Conservation (phyloP, 2,329 filamentous ascomycete species). For the Colletotrichum acutatum region DNA sequence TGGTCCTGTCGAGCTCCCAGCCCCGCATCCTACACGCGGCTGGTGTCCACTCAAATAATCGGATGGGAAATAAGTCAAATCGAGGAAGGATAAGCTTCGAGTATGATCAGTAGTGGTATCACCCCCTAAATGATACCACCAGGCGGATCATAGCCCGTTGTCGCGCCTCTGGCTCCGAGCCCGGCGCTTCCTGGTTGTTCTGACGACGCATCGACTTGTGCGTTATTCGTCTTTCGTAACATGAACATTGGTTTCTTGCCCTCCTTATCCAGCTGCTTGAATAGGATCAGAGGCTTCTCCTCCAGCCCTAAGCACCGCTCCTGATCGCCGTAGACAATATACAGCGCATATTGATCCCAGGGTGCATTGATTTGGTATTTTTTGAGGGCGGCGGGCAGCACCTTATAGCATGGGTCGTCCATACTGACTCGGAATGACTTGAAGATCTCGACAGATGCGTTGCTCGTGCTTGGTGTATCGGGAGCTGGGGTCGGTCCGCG, state of each 20-base stretch:
- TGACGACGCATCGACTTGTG: conserved; percentile 54
- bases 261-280: conserved; percentile 97
- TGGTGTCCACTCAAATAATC: conserved; percentile 13
- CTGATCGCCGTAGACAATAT: conserved; percentile 99
- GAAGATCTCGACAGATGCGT: conserved; percentile 89
- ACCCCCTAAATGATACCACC: conserved; percentile 65
- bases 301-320: conserved; percentile 92
- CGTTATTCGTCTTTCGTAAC: conserved; percentile 77
- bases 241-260: conserved; percentile 99
- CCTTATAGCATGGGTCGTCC: conserved; percentile 98
- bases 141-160: conserved; percentile 65
- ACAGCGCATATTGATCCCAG: conserved; percentile 96
- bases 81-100: conserved; percentile 17
- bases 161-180: conserved; percentile 55
- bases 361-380: conserved; percentile 99
- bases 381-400: conserved; percentile 92
- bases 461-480: conserved; percentile 67
- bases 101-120: conserved; percentile 33
- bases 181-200: conserved; percentile 66
- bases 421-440: conserved; percentile 98
- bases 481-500: conserved; percentile 71
- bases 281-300: conserved; percentile 93
- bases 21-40: conserved; percentile 16
- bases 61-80: conserved; percentile 27
- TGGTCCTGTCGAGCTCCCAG: conserved; percentile 22